Conservation (phyloP, 352 stramenopile genomes). For the Aphanomyces stellatus region DNA sequence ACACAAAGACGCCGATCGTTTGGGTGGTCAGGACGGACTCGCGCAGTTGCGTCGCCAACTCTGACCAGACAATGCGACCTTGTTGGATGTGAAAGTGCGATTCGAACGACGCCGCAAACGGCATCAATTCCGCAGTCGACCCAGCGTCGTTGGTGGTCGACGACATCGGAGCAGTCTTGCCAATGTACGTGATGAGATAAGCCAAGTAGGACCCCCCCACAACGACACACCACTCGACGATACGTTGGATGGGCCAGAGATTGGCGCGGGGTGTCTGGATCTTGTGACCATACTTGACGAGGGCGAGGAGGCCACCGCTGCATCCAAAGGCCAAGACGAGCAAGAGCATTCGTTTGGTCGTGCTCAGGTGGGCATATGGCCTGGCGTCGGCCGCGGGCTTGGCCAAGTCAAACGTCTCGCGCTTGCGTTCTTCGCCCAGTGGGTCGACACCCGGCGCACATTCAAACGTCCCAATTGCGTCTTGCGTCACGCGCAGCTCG, state of each 20-base stretch:
- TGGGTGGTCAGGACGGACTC: background rate
- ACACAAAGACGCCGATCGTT: background rate
- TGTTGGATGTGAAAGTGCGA: background rate
- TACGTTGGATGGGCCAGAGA: conserved; percentile 70
- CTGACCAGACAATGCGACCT: background rate
- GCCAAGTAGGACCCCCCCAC: conserved; percentile 31
- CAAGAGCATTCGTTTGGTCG: conserved; percentile 48
- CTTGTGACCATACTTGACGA: conserved; percentile 66
- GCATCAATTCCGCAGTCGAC: background rate
- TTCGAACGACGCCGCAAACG: background rate
- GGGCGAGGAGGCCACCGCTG: conserved; percentile 56
- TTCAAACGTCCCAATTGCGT: background rate
- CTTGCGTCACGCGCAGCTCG: background rate
- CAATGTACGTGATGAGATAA: background rate
- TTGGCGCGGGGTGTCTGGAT: conserved; percentile 43
- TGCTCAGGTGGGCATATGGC: background rate
- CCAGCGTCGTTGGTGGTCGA: background rate
- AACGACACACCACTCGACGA: conserved; percentile 70
- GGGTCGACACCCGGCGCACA: too few relatives aligned
- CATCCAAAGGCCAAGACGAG: conserved; percentile 76
- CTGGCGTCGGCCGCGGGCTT: background rate
- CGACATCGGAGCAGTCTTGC: background rate
- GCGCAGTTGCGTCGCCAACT: background rate
- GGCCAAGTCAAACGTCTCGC: background rate
- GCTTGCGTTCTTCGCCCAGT: background rate